A percentile compares a stretch with the other conserved stretches of the same genome.
Conservation (phyloP, 2,329 filamentous ascomycete species). For the Cladophialophora exuberans region DNA sequence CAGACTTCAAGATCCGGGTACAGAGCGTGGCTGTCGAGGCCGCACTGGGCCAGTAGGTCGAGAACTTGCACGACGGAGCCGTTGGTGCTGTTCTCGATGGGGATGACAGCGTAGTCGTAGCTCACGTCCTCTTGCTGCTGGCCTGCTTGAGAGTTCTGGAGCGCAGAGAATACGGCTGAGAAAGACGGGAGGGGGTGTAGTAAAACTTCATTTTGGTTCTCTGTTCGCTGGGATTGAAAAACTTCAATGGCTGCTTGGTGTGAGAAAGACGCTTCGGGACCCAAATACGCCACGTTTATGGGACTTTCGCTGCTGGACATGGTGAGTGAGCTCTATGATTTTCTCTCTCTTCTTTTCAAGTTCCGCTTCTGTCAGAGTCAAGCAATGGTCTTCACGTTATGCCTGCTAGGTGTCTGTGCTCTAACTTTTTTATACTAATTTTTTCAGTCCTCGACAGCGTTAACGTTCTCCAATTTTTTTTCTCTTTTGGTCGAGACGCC, state of each 20-base stretch:
- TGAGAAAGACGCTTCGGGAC: constrained; percentile 68
- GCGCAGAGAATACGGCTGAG: constrained; percentile 49
- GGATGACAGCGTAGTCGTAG: constrained; percentile 77
- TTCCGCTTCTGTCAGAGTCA: background rate
- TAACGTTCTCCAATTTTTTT: too few relatives aligned
- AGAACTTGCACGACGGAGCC: constrained; percentile 89
- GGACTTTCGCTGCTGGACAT: background rate
- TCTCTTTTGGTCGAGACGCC: too few relatives aligned
- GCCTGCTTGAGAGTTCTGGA: constrained; percentile 55
- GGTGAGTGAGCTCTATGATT: too few relatives aligned
- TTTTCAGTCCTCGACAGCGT: too few relatives aligned
- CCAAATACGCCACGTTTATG: constrained; percentile 56
- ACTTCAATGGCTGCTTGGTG: constrained; percentile 60
- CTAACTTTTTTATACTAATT: too few relatives aligned
- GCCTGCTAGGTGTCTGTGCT: too few relatives aligned
- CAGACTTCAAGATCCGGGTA: constrained; percentile 75
- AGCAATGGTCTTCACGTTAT: too few relatives aligned
- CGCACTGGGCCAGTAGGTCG: constrained; percentile 81
- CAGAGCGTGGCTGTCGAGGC: constrained; percentile 41
- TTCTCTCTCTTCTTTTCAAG: too few relatives aligned
- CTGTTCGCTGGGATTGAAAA: constrained; percentile 7
- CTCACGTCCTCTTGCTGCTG: constrained; percentile 22
- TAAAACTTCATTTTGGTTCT: background rate
- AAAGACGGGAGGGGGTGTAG: constrained; percentile 27
- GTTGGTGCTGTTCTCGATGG: constrained; percentile 95